Base-by-base conservation (phyloP, 805 yeast species). In the Saccharomycopsis fibuligera region DNA sequence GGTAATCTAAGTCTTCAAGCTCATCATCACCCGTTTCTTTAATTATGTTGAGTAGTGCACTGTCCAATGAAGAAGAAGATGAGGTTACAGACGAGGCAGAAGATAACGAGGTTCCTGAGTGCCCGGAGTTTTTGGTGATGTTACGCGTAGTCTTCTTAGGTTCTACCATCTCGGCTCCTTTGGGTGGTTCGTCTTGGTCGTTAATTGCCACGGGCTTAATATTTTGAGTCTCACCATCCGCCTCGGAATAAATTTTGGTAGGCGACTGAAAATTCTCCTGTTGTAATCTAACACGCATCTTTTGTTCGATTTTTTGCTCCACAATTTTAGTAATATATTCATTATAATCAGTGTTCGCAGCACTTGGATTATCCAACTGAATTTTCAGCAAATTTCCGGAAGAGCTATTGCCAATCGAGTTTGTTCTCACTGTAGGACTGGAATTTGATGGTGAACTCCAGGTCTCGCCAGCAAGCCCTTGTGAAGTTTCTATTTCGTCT, bases 231-330 rank as follows among this genome's bases (percentile, higher is more conserved):
- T 9, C 6, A 6, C 14, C 37, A 8, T 30, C 27, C 5, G 16
- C n/a, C n/a, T 19, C n/a, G 4, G n/a, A 6, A 16, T 19, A 27
- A n/a, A n/a, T n/a, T 12, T 29, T 43, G 8, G 31, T 8, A 8
- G 12, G 10, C 8, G 8, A 8, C 14, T 16, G 6, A 12, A 6
- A 12, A 16, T 12, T 33, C 19, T 33, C 22, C 35, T 23, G 19
- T 24, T 41, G 14, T 12, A 45, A 17, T 23, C 29, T 16, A 5
- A 5, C 31, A 21, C 45, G 14, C 17, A 33, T 35, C 17, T 48
- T 61, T 17, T 35, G 47, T 43, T 47, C 47, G 8, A 47, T 36
- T 22, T 37, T 36, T 23, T 47, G 16, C 27, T 43, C 49, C 6
- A 46, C 41, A 4, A 46, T 5, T 23, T 46, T 41, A 23, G 31